phyloP scores from a whole-genome alignment of 768 basidiomycete species.

The Auriscalpium microsporum region DNA sequence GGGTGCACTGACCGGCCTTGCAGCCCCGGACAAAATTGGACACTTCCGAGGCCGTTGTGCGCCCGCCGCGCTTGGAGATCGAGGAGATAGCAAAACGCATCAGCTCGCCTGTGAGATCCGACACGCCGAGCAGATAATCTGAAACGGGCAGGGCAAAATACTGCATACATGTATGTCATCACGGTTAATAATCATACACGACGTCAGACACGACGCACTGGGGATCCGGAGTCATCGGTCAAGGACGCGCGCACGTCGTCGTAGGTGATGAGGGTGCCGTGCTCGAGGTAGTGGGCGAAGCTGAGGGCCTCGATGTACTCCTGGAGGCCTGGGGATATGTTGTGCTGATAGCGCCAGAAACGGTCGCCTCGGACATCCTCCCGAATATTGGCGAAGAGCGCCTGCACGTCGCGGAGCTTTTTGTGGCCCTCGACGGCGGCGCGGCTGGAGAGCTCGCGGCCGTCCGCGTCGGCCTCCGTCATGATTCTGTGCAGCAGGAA shows the following conservation, averaged over 20 bases:
- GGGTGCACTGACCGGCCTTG: conserved; percentile 50
- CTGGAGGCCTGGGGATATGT: conserved; percentile 76
- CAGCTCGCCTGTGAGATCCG: conserved; percentile 93
- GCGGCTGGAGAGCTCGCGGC: conserved; percentile 27
- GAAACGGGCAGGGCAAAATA: conserved; percentile 67
- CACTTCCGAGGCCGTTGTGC: conserved; percentile 50
- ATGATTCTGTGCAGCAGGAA: conserved; percentile 81
- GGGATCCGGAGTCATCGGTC: conserved; percentile 43
- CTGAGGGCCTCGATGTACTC: conserved; percentile 94
- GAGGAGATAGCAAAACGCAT: conserved; percentile 93
- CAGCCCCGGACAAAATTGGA: conserved; percentile 67
- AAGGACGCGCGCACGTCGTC: conserved; percentile 59
- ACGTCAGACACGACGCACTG: neutral
- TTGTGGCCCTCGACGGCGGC: conserved; percentile 45
- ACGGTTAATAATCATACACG: neutral
- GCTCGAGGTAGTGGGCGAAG: conserved; percentile 78
- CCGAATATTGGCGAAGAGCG: conserved; percentile 52
- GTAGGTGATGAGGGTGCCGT: conserved; percentile 58
- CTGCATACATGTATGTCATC: conserved; percentile 33
- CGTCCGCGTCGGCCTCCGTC: conserved; percentile 30
- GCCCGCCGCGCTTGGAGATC: conserved; percentile 58
- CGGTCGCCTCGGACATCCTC: conserved; percentile 55
- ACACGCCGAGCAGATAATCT: conserved; percentile 88
- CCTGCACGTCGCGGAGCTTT: conserved; percentile 61
- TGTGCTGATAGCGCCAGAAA: conserved; percentile 73